Base-by-base conservation (phyloP, 768 basidiomycete genomes). In the Termitomyces bulborhizus region DNA sequence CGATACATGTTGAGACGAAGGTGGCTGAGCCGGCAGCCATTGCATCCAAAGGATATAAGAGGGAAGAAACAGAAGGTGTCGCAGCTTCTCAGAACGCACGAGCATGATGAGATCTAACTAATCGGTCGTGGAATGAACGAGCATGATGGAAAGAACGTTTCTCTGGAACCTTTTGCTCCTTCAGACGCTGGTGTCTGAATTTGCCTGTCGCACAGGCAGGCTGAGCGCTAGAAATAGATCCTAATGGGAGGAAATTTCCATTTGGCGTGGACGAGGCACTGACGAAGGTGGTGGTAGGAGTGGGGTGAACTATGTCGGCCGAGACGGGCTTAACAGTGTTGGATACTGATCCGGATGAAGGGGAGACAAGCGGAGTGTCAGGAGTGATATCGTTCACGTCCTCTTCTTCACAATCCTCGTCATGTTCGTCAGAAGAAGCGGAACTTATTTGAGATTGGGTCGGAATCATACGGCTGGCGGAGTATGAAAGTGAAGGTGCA, bases 131-230 rank as follows among this genome's bases (percentile, higher is more conserved):
- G 43, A 51, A 26, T 3, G 53, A 50, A n/a, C 60, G 60, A 43
- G 16, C 57, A 29, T 61, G 51, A 27, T 54, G 60, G 9, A 58
- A n/a, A 1, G 54, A 49, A 16, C 59, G 59, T 42, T 51, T 60
- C 34, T 51, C 52, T 8, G 46, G 55, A 31, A 46, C 55, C 39
- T 51, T 45, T 29, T n/a, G 41, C 46, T 59, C 56, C 51, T 39
- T 60, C 21, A 62, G 31, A 9, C 45, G 56, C 51, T 57, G 48
- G 44, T 62, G 61, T 45, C 61, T 59, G 39, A 53, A 62, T 51
- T 62, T 62, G 16, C 56, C 58, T n/a, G 56, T 47, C 3, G 56
- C 36, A 37, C 61, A 62, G 18, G 48, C 39, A 29, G 55, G 50
- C 18, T 43, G 42, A n/a, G 50, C 26, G 26, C 16, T 27, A 3